These are phyloP conservation scores for Debaryomyces udenii DNA, from an alignment of 1,139 yeast genomes.

Conservation along the genomic window DNA sequence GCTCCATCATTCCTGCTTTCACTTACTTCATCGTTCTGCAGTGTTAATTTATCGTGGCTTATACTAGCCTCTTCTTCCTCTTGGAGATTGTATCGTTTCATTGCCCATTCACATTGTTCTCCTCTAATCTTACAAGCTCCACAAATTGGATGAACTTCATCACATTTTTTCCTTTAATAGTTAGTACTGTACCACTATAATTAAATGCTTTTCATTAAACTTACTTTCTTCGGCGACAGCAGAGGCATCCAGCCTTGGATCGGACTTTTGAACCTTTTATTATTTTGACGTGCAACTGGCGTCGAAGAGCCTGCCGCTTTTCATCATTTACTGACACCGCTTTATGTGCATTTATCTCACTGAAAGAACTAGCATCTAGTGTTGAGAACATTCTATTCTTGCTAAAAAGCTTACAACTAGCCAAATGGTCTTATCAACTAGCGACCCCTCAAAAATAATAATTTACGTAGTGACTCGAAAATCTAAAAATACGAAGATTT, in stretches of 20 bases:
- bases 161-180: conserved; percentile 24
- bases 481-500: not conserved
- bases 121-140: conserved; percentile 26
- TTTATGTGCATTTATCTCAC: conserved; percentile 7
- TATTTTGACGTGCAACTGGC: conserved; percentile 3
- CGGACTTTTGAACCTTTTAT: conserved; percentile 7
- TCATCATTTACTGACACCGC: not conserved
- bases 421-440: not conserved
- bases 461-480: not conserved
- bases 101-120: conserved; percentile 22
- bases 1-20: not conserved
- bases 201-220: not conserved
- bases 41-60: not conserved
- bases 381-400: conserved; percentile 11
- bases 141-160: conserved; percentile 31
- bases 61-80: not conserved
- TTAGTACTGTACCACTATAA: not conserved
- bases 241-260: conserved; percentile 14
- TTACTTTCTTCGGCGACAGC: conserved; percentile 14
- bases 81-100: conserved; percentile 2
- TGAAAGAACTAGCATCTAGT: conserved; percentile 11
- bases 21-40: not conserved
- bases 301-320: not conserved
- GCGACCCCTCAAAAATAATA: too few relatives aligned
- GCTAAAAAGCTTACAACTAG: too few relatives aligned